Evolutionary conservation across 2,329 filamentous ascomycete genomes (phyloP), one percentile per base, ranked within the genome.

Genomic region (Fusarium musae): DNA sequence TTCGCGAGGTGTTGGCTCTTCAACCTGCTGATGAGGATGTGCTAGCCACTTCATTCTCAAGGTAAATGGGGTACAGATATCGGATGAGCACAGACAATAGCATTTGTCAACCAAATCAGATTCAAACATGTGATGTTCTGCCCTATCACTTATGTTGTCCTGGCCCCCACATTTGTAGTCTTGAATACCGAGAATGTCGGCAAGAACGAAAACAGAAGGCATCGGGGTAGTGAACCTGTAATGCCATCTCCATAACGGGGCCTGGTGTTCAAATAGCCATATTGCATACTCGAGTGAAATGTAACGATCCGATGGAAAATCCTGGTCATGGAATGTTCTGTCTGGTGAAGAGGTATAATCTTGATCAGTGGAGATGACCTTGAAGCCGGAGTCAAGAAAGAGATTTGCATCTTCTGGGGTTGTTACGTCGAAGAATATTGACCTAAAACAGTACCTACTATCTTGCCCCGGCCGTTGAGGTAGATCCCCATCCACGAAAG

Each of bases 381-480:
- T 13, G 21, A 49, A 49, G 10, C 1, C 28, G 0, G 2, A 6
- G 21, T 23, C 15, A 6, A 32, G 0, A 10, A 49, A 49, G 10
- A 49, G 3, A 13, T 32, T 1, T 17, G 46, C 46, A 17, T 32
- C 46, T 49, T 9, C 15, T 2, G 46, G 28, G 2, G 0, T 5
- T 2, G 0, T 0, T 0, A 49, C 2, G 2, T 49, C 1, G 7
- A 23, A 7, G 15, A 49, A 49, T 12, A 49, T 49, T 9, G 46
- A 5, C 1, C 21, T 17, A 3, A 1, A n/a, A 17, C 9, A 32
- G 28, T 12, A 17, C 0, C 0, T 2, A 6, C 9, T 5, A 17
- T 5, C 10, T 12, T 2, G 28, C 0, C 3, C 0, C 8, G 0
- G 10, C 5, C 0, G 4, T 12, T 0, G 15, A n/a, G 4, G 5